Percentiles rank a stretch among this genome's conserved stretches.
Conservation (phyloP, 1,284 basidiomycete genomes). For the Pyrrhoderma lamaoense region DNA sequence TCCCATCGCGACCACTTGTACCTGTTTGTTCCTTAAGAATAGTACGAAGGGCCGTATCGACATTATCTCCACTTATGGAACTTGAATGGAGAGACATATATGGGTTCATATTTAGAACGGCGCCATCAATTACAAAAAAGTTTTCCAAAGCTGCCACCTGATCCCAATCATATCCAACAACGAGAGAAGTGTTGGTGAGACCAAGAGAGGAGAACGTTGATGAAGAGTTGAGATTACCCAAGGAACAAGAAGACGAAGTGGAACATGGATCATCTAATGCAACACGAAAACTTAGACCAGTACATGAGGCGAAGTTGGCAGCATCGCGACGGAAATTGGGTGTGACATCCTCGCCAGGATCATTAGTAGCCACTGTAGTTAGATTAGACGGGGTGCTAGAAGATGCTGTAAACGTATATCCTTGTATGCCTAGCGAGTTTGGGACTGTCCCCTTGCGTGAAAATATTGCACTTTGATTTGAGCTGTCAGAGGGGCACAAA, state of each 20-base stretch:
- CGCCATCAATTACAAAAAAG: conserved; percentile 87
- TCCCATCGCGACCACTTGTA: conserved; percentile 80
- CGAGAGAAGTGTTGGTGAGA: conserved; percentile 55
- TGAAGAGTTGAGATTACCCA: conserved; percentile 47
- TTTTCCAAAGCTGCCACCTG: conserved; percentile 63
- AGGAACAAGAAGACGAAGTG: conserved; percentile 48
- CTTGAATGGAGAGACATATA: conserved; percentile 75
- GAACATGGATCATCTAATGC: conserved; percentile 75
- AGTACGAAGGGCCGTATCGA: conserved; percentile 81
- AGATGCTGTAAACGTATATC: conserved; percentile 73
- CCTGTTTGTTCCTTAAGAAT: conserved; percentile 47
- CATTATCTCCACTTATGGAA: conserved; percentile 63
- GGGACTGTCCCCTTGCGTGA: conserved; percentile 51
- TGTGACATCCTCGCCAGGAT: conserved; percentile 86
- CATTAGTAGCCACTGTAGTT: conserved; percentile 48
- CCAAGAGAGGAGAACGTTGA: conserved; percentile 55
- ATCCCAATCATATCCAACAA: conserved; percentile 84
- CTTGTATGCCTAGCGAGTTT: conserved; percentile 72
- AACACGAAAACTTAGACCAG: conserved; percentile 50
- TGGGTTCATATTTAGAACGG: conserved; percentile 87
- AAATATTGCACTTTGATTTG: conserved; percentile 55
- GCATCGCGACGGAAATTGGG: conserved; percentile 69
- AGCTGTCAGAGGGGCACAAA: conserved; percentile 72
- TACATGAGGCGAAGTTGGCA: conserved; percentile 59
- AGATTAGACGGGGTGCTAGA: conserved; percentile 41